Base-by-base conservation (phyloP, 140 eudicot species). In the Erigeron philadelphicus region DNA sequence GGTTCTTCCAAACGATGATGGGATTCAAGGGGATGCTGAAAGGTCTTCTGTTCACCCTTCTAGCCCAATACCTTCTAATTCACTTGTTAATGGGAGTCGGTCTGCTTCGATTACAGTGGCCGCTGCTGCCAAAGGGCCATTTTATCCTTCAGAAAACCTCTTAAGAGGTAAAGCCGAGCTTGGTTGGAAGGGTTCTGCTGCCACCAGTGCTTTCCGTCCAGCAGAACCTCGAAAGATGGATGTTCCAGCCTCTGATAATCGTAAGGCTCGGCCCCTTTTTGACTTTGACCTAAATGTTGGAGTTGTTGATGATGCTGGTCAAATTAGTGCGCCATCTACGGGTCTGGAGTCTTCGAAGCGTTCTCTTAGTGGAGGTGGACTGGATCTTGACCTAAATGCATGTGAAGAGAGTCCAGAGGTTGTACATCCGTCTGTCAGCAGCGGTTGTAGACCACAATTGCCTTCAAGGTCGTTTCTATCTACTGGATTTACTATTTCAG, bases 141-240 rank as follows among this genome's bases (percentile, higher is more conserved):
- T 93, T 80, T 80, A 79, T 56, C 95, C 96, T 47, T 91, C 96
- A 0, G 96, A 86, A 40, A 86, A 82, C 60, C 81, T 89, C 2
- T 61, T 82, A 74, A 86, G 89, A 81, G 83, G 79, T 9, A 91
- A 86, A 66, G 72, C 79, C 10, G 96, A 86, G 49, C 83, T 88
- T 65, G 89, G 96, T 10, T 92, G 98, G 98, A 88, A 86, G 62
- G 98, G 98, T 44, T 92, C 96, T 10, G 96, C 98, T 57, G 96
- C 98, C 8, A 92, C 98, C 6, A 92, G 98, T 66, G 98, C 98
- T 5, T 93, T 93, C 76, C 93, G 96, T 10, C 98, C 96, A 2
- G 98, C 98, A 8, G 96, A 91, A 55, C 97, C 97, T 31, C 78
- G 97, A 64, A 91, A 88, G 78, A 65, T 35, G 41, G 90, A 84